Base-by-base conservation (phyloP, 768 basidiomycete genomes). In the Termitomyces titanicus region DNA sequence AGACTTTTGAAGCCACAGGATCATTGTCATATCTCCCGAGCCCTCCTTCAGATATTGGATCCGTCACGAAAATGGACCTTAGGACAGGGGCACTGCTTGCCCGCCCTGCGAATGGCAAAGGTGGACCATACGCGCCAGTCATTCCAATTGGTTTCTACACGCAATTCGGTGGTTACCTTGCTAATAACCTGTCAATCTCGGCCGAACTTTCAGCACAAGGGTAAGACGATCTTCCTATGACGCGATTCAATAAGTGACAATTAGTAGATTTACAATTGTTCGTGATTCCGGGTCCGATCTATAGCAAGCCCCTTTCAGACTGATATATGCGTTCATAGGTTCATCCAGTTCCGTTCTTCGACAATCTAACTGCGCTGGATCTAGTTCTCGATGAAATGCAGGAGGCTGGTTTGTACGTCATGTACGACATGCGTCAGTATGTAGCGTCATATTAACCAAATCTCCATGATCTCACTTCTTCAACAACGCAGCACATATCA, bases 71-170 rank as follows among this genome's bases (percentile, higher is more conserved):
- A 62, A 80, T 84, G 76, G 83, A 84, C 63, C 67, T 79, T 47
- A 74, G 82, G 33, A 85, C 82, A 5, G 84, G 84, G 3, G 81
- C 78, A 0, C 55, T 85, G 38, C 63, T 83, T 37, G 83, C 80
- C 1, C 69, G 76, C 44, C 80, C 79, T 8, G 75, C 79, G 0
- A 74, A 74, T 43, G 82, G 83, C n/a, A 65, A 69, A 42, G 74
- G 73, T 9, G 78, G 80, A 11, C 58, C 68, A 7, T 85, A 79
- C 58, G 74, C 79, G 22, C 78, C 81, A 0, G 74, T 88, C 1
- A 79, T 92, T 54, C 88, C 91, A 0, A 79, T 89, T 43, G 89
- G 89, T 0, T 92, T 88, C 67, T 92, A 89, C 61, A 83, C 88
- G 0, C 67, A 75, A 5, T 85, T 87, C 45, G 80, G 77, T 38